Conservation (phyloP, 345 rosid genomes). For the Luvunga scandens region DNA sequence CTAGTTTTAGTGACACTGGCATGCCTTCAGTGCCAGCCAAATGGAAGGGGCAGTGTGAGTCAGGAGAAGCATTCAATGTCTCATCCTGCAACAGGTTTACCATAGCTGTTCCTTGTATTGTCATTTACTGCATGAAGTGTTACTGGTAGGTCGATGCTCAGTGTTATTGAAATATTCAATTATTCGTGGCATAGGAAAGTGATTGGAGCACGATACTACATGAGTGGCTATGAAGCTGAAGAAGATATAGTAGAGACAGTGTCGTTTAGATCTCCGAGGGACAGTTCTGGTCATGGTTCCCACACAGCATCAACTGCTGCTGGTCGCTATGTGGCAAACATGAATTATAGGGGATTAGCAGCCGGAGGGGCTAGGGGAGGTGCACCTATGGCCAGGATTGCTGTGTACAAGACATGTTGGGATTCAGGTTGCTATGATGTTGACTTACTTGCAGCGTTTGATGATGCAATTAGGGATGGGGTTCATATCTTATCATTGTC, state of each 20-base stretch:
- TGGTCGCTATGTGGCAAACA: slow-evolving; percentile 44
- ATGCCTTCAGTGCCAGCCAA: slow-evolving; percentile 47
- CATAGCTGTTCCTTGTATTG: background rate
- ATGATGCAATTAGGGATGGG: slow-evolving; percentile 54
- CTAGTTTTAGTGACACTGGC: slow-evolving; percentile 38
- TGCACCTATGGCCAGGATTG: slow-evolving; percentile 56
- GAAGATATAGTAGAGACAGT: slow-evolving; percentile 32
- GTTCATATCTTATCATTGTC: slow-evolving; percentile 56
- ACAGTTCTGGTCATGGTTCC: slow-evolving; percentile 56
- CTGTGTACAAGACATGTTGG: slow-evolving; percentile 59
- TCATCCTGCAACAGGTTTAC: slow-evolving; percentile 48
- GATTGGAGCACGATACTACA: slow-evolving; percentile 54
- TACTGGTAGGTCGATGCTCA: background rate
- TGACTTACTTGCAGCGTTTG: slow-evolving; percentile 53
- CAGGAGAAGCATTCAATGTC: slow-evolving; percentile 50
- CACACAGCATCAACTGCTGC: slow-evolving; percentile 61
- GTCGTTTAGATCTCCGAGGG: slow-evolving; percentile 48
- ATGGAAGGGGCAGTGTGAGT: slow-evolving; percentile 51
- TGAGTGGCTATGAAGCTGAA: slow-evolving; percentile 51
- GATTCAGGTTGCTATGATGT: slow-evolving; percentile 51
- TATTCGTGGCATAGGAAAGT: slow-evolving; percentile 37
- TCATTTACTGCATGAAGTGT: background rate
- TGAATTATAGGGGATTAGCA: slow-evolving; percentile 48
- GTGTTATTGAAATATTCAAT: slow-evolving; percentile 6
- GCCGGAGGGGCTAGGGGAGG: slow-evolving; percentile 59